Evolutionary conservation across 1,284 basidiomycete genomes (phyloP), one percentile per base, ranked within the genome.

Genomic region (Erythrobasidium hasegawianum): DNA sequence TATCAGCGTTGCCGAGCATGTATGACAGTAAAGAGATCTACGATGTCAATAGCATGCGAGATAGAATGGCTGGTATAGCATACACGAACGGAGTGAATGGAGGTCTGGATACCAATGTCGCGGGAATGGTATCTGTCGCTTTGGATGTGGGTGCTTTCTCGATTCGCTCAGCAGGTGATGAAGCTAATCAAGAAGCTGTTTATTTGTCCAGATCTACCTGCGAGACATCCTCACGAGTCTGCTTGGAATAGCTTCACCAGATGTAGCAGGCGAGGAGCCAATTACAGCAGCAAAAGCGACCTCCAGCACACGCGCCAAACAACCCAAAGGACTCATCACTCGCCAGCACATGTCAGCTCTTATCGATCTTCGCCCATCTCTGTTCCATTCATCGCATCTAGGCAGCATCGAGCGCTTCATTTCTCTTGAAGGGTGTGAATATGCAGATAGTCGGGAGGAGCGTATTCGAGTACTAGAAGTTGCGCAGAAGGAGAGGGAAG

Each of bases 51-150:
- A 70, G 68, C 3, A 68, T 80, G 41, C 72, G 71, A 24, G 79
- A 79, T 61, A 71, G 78, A 4, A 80, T 80, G 79, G 72, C 75
- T 18, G 64, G 77, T 5, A 62, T 76, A 13, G 77, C 78, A 2
- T 78, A 77, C 41, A 76, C 79, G 54, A 72, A 71, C 1, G 77
- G 77, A 10, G 70, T 80, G 59, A 54, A 69, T 0, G 74, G 72
- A 1, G 79, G 79, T 13, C 75, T 77, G 2, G 72, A 76, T 20
- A 64, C 71, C 1, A 71, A 77, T 53, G 77, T 77, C 1, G 77
- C 76, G 2, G 76, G 76, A 9, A 69, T 78, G 58, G 69, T 76
- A 9, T 69, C 75, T 18, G 69, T 72, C 9, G 77, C 77, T 9
- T 68, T 78, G 7, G 75, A 78, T 59, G 74, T 75, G 47, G 45